Evolutionary conservation across 2,329 filamentous ascomycete species (phyloP).

Genomic region (Pestalotiopsis sp.): DNA sequence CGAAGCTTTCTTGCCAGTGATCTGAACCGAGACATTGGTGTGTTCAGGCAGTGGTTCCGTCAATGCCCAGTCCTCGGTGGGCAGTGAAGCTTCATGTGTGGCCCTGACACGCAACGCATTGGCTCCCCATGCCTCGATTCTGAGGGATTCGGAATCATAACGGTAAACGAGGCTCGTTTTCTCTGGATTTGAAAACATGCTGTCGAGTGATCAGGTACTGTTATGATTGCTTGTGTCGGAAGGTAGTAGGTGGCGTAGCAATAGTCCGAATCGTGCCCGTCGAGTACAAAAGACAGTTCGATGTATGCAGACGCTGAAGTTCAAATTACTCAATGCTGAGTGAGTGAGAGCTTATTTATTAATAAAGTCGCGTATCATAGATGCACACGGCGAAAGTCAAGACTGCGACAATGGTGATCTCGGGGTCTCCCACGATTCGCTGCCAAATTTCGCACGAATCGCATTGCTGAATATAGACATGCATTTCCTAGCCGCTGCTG

Average conservation of each 20-base stretch:
- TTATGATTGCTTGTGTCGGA: neutral
- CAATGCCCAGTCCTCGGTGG: conserved; percentile 44
- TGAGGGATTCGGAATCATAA: conserved; percentile 46
- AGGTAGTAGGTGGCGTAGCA: neutral
- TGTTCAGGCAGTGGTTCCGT: conserved; percentile 25
- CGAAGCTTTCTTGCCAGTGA: conserved; percentile 30
- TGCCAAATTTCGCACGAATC: neutral
- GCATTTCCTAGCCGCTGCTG: neutral
- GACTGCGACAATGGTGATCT: neutral
- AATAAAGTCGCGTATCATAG: too few relatives aligned
- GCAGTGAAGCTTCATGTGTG: conserved; percentile 41
- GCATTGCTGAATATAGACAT: neutral
- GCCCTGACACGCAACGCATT: conserved; percentile 51
- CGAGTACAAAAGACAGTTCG: neutral
- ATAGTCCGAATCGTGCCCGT: neutral
- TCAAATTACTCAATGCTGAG: too few relatives aligned
- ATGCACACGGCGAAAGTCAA: too few relatives aligned
- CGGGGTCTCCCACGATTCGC: neutral
- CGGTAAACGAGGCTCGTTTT: conserved; percentile 23
- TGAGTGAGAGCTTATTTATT: too few relatives aligned
- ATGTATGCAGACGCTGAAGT: neutral
- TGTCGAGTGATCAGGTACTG: fast-evolving
- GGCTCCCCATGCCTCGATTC: conserved; percentile 51
- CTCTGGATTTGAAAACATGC: neutral
- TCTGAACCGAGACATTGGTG: conserved; percentile 17